Percentiles rank a stretch among this genome's conserved stretches.
Evolutionary conservation across 139 green algal species (phyloP).

Genomic region (Volvox africanus): DNA sequence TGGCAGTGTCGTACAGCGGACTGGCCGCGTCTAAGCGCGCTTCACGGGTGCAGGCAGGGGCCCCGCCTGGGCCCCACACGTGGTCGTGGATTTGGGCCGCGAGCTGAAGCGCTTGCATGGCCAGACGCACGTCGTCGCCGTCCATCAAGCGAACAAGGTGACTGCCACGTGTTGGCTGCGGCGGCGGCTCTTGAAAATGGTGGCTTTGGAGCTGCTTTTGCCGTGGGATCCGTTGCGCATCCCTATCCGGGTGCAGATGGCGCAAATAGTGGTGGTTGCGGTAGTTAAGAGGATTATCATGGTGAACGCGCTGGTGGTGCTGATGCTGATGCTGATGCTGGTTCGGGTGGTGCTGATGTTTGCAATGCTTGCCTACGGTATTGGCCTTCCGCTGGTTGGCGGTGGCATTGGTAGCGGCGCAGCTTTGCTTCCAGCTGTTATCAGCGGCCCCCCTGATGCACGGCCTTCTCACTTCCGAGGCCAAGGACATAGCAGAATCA

Average conservation of each 20-base stretch:
- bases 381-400: no score
- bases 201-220: neutral
- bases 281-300: neutral
- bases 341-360: no score
- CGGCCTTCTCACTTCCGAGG: no score
- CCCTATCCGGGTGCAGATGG: neutral
- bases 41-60: neutral
- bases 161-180: neutral
- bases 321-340: neutral
- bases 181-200: neutral
- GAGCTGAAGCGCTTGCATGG: slow-evolving; percentile 9
- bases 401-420: no score
- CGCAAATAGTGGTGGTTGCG: neutral
- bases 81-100: slow-evolving; percentile 19
- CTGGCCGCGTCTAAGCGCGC: neutral
- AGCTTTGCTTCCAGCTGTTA: no score
- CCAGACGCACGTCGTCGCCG: neutral
- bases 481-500: no score
- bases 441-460: no score
- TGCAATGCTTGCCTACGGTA: no score
- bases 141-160: slow-evolving; percentile 15
- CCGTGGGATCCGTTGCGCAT: neutral
- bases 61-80: neutral
- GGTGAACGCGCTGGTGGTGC: neutral
- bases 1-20: neutral